Evolutionary conservation across 768 basidiomycete genomes (phyloP).

Genomic region (Harrya chromipes): DNA sequence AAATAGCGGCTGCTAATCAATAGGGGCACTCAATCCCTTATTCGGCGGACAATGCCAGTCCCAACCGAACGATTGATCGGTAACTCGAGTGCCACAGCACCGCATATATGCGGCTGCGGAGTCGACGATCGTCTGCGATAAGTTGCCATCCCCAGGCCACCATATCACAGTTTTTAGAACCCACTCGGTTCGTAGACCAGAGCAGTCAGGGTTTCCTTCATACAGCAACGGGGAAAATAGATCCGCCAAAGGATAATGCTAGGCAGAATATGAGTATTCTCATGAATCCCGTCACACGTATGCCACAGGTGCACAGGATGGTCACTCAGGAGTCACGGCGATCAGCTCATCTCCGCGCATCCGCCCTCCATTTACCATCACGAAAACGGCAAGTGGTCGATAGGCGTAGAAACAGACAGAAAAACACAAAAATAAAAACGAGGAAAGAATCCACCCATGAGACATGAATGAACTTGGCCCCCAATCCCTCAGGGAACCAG

Average conservation of each 20-base stretch:
- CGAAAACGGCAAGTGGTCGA: conserved; percentile 9
- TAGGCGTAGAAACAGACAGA: background rate
- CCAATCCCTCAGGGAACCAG: conserved; percentile 3
- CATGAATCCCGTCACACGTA: conserved; percentile 12
- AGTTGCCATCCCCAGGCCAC: no score
- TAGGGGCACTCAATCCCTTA: conserved; percentile 12
- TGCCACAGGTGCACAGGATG: conserved; percentile 14
- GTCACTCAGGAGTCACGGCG: conserved; percentile 23
- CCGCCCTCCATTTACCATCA: conserved; percentile 12
- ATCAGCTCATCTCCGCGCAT: conserved; percentile 29
- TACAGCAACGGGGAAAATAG: background rate
- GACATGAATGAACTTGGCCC: background rate
- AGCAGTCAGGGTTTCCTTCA: background rate
- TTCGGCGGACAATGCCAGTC: conserved; percentile 11
- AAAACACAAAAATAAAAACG: background rate
- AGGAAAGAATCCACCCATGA: background rate
- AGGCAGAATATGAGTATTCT: conserved; percentile 4
- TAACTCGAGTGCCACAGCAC: conserved; percentile 4
- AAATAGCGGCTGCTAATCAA: background rate
- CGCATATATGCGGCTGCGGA: conserved; percentile 13
- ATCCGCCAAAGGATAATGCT: conserved; percentile 6
- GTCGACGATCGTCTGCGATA: no score
- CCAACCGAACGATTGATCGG: no score
- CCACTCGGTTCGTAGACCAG: no score
- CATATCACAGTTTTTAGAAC: no score